phyloP scores from a whole-genome alignment of 768 basidiomycete genomes.

The Stropharia rugosoannulata region DNA sequence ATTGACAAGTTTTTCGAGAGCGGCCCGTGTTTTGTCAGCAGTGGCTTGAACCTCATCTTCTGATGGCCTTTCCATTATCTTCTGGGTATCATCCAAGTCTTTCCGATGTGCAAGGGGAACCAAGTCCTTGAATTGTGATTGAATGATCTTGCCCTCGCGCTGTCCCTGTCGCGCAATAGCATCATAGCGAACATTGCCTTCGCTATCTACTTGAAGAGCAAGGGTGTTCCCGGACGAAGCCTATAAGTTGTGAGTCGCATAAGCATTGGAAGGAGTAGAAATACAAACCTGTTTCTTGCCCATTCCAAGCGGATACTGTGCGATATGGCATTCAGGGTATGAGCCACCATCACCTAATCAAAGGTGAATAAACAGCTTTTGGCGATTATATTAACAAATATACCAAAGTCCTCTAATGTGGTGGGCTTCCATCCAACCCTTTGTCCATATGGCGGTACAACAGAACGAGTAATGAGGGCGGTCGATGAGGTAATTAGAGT shows the following conservation, averaged over 20 bases:
- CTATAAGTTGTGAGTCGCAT: slow-evolving; percentile 34
- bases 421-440: slow-evolving; percentile 85
- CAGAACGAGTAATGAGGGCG: slow-evolving; percentile 46
- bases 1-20: slow-evolving; percentile 90
- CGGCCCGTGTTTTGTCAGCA: slow-evolving; percentile 85
- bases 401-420: slow-evolving; percentile 81
- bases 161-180: slow-evolving; percentile 97
- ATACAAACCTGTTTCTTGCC: slow-evolving; percentile 86
- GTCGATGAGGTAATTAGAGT: slow-evolving; percentile 31
- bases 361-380: slow-evolving; percentile 2
- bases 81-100: slow-evolving; percentile 75
- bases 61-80: slow-evolving; percentile 86
- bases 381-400: slow-evolving; percentile 22
- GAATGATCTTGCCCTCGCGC: slow-evolving; percentile 79
- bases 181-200: slow-evolving; percentile 96
- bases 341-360: slow-evolving; percentile 76
- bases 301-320: slow-evolving; percentile 95
- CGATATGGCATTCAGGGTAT: slow-evolving; percentile 94
- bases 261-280: background rate
- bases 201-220: slow-evolving; percentile 93
- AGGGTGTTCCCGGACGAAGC: slow-evolving; percentile 92
- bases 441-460: slow-evolving; percentile 83
- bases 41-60: slow-evolving; percentile 93
- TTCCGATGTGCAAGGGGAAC: slow-evolving; percentile 89
- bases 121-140: slow-evolving; percentile 97